Percentiles rank a stretch among this genome's conserved stretches.
Evolutionary conservation across 129 eudicot species (phyloP).

Genomic region (Sambucus nigra): DNA sequence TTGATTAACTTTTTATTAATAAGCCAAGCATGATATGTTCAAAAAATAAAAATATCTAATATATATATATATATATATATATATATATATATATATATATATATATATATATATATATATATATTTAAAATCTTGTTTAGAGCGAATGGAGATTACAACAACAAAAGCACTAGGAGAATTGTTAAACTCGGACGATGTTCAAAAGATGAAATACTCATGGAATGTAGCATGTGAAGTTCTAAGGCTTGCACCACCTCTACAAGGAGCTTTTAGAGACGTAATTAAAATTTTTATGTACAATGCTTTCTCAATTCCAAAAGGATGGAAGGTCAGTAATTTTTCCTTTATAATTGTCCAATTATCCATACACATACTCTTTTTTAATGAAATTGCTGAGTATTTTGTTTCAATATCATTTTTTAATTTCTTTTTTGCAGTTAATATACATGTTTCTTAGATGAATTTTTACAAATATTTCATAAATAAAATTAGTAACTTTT

Average conservation of each 20-base stretch:
- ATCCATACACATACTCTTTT: background rate
- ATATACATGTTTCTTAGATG: too few relatives aligned
- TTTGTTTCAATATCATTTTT: too few relatives aligned
- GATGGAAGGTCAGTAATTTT: background rate
- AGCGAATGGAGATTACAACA: background rate
- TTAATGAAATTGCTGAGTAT: too few relatives aligned
- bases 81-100: too few relatives aligned
- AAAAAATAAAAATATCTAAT: background rate
- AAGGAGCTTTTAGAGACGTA: background rate
- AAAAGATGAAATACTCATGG: constrained; percentile 2
- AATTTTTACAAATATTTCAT: too few relatives aligned
- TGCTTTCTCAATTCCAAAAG: constrained; percentile 1
- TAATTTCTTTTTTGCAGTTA: too few relatives aligned
- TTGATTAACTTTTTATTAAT: background rate
- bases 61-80: too few relatives aligned
- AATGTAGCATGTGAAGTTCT: constrained; percentile 4
- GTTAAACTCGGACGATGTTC: background rate
- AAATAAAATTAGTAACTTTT: too few relatives aligned
- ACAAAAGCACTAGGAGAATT: background rate
- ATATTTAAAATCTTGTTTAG: background rate
- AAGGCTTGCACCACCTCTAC: background rate
- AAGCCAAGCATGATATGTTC: too few relatives aligned
- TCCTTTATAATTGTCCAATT: background rate
- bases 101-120: background rate
- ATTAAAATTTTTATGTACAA: background rate